Conservation (phyloP, 257 asterid species). For the Paulownia fortunei region DNA sequence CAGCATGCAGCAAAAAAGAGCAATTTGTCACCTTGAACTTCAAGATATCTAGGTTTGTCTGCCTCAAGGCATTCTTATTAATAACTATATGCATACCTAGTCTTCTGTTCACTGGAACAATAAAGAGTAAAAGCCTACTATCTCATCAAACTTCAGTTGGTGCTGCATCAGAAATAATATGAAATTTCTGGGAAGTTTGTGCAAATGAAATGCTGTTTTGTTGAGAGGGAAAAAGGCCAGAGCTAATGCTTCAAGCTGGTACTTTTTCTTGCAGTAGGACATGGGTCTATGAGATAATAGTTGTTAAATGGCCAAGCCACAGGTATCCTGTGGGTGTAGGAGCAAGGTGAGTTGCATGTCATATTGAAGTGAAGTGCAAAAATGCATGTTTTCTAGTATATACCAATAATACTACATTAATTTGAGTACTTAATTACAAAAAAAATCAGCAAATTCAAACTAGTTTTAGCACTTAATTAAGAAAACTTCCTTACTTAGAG, state of each 20-base stretch:
- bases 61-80: not conserved
- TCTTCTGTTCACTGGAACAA: not conserved
- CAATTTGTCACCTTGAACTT: not conserved
- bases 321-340: not conserved
- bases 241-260: slow-evolving; percentile 8
- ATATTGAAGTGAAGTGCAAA: not conserved
- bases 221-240: not conserved
- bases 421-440: no score
- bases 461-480: not conserved
- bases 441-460: not conserved
- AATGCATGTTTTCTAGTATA: not conserved
- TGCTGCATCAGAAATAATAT: not conserved
- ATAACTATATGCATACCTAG: not conserved
- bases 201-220: not conserved
- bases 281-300: not conserved
- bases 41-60: not conserved
- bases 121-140: not conserved
- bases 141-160: not conserved
- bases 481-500: not conserved
- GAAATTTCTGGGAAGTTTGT: slow-evolving; percentile 5
- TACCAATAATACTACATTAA: no score
- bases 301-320: slow-evolving; percentile 15
- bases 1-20: not conserved
- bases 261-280: not conserved
- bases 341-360: not conserved